Evolutionary conservation across 371 early-diverging fungal species (phyloP), one percentile per base, ranked within the genome.

Genomic region (Circinella minor): DNA sequence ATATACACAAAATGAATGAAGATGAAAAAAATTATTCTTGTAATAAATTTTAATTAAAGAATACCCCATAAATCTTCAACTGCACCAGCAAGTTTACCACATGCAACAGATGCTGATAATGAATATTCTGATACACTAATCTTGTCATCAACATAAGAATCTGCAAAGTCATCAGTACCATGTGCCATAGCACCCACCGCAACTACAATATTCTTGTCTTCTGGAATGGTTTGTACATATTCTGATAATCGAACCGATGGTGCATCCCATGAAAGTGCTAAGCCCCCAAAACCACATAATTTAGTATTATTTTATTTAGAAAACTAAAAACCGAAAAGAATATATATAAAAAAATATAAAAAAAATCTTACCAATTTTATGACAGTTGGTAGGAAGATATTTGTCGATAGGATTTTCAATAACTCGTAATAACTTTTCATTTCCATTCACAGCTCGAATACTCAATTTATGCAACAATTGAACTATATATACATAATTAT

Each of bases 161-260:
- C 98, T 1, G 94, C 98, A 90, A 96, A 98, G 74, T 94, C 89
- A 77, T 98, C 98, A 39, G 86, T 86, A 62, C 99, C 99, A 75
- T 96, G 97, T n/a, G 98, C 96, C 92, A 98, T 92, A 13, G 98
- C 98, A 66, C 99, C 98, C 39, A 99, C 89, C 46, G 95, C 94
- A 48, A 98, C 93, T 10, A 94, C 93, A 48, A 98, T 88, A 60
- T 90, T 90, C 71, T 93, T 86, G 65, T 94, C 93, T 48, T 82
- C 78, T 3, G 94, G 94, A 36, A 98, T 85, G 6, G 92, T 89
- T 14, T 91, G 88, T 72, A 96, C 73, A 78, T 93, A 98, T 60
- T 92, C 88, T 63, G 84, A 87, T 64, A 96, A 77, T 27, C 87
- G 87, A n/a, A 97, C 95, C 1, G 95, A 91, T 1, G 93, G 92